phyloP scores from a whole-genome alignment of 495 filamentous ascomycete genomes.

The Mytilinidion resinicola region DNA sequence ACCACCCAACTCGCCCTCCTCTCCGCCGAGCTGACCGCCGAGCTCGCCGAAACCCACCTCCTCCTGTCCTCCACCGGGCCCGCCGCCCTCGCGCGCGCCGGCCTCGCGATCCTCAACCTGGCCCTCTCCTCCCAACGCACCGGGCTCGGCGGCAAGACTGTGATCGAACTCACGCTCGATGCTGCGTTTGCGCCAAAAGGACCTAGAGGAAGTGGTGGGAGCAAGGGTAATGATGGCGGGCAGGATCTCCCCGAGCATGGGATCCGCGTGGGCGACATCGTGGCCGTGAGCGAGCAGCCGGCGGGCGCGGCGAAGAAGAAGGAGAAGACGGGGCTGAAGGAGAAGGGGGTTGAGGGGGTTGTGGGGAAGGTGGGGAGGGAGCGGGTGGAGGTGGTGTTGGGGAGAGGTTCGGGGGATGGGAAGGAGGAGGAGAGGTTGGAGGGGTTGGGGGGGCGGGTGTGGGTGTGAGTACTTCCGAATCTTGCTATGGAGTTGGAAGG shows the following conservation, averaged over 20 bases:
- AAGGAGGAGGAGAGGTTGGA: constrained; percentile 59
- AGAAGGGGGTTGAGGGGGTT: constrained; percentile 69
- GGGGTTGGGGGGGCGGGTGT: constrained; percentile 55
- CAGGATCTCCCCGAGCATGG: constrained; percentile 70
- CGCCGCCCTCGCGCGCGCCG: constrained; percentile 69
- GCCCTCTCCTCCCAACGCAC: constrained; percentile 73
- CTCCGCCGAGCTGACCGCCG: constrained; percentile 67
- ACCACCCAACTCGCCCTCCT: constrained; percentile 72
- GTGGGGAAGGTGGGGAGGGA: constrained; percentile 61
- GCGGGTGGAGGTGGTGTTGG: constrained; percentile 62
- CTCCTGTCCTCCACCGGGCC: constrained; percentile 68
- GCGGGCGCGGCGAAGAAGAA: constrained; percentile 64
- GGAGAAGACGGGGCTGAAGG: constrained; percentile 57
- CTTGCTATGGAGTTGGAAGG: constrained; percentile 11
- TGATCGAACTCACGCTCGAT: constrained; percentile 76
- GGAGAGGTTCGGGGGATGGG: constrained; percentile 60
- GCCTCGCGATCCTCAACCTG: constrained; percentile 80
- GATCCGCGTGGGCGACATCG: constrained; percentile 80
- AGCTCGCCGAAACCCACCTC: constrained; percentile 63
- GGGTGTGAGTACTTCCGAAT: constrained; percentile 47
- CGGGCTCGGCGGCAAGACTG: constrained; percentile 78
- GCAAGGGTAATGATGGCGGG: constrained; percentile 19
- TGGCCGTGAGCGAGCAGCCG: constrained; percentile 70
- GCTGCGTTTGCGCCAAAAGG: constrained; percentile 46
- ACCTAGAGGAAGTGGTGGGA: background rate